These are phyloP conservation scores for Penicillium sp. DNA, from an alignment of 2,329 filamentous ascomycete genomes.

Conservation along the genomic window DNA sequence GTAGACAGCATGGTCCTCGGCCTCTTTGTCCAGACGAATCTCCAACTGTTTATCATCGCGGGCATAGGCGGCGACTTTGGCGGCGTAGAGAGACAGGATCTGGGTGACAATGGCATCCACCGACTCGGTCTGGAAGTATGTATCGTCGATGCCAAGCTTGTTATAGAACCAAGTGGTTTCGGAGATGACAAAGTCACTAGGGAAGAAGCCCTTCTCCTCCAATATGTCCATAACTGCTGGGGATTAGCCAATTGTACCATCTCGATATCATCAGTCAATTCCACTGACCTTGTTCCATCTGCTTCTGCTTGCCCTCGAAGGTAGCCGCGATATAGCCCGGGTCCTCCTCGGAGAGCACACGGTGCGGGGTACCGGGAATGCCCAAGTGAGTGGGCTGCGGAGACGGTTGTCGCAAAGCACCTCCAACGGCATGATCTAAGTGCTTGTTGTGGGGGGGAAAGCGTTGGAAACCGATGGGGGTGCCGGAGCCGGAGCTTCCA, in stretches of 20 bases:
- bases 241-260: not conserved
- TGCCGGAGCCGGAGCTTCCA: slow-evolving; percentile 38
- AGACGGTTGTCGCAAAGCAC: slow-evolving; percentile 67
- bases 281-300: slow-evolving; percentile 73
- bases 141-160: slow-evolving; percentile 94
- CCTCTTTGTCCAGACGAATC: slow-evolving; percentile 94
- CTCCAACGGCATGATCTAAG: slow-evolving; percentile 54
- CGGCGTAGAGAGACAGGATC: slow-evolving; percentile 93
- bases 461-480: slow-evolving; percentile 44
- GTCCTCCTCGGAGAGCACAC: slow-evolving; percentile 79
- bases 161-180: slow-evolving; percentile 98
- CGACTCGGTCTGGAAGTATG: slow-evolving; percentile 91
- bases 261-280: not conserved
- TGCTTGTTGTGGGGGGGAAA: slow-evolving; percentile 54
- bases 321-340: slow-evolving; percentile 93
- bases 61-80: slow-evolving; percentile 90
- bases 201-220: slow-evolving; percentile 79
- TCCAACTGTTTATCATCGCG: slow-evolving; percentile 91
- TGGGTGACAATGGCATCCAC: slow-evolving; percentile 86
- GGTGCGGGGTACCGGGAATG: slow-evolving; percentile 67
- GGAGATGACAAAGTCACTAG: slow-evolving; percentile 73
- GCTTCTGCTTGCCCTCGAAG: slow-evolving; percentile 86
- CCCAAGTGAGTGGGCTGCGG: slow-evolving; percentile 85
- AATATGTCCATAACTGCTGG: slow-evolving; percentile 73
- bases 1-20: slow-evolving; percentile 91